Conservation (phyloP, 2,329 filamentous ascomycete genomes). For the Penicillium sp. region DNA sequence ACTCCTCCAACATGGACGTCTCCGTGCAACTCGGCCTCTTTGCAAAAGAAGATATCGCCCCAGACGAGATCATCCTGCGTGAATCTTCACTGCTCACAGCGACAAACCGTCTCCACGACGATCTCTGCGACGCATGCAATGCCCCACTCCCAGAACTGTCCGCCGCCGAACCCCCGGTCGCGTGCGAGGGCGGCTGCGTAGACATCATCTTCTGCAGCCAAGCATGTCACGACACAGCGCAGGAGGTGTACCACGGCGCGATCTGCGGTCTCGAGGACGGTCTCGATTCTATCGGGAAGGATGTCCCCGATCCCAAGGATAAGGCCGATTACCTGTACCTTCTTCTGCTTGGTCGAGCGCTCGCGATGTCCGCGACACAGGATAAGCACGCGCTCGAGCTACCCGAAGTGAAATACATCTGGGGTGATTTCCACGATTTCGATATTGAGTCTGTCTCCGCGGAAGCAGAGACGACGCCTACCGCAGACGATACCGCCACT, state of each 20-base stretch:
- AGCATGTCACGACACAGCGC: slow-evolving; percentile 55
- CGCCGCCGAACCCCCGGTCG: slow-evolving; percentile 36
- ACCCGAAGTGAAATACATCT: slow-evolving; percentile 61
- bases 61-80: slow-evolving; percentile 72
- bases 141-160: slow-evolving; percentile 63
- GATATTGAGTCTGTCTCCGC: slow-evolving; percentile 15
- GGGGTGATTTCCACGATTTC: slow-evolving; percentile 59
- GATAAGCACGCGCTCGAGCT: slow-evolving; percentile 58
- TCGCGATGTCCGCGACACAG: slow-evolving; percentile 62
- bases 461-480: slow-evolving; percentile 3
- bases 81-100: slow-evolving; percentile 87
- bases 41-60: slow-evolving; percentile 73
- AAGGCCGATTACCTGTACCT: slow-evolving; percentile 60
- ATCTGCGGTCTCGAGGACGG: slow-evolving; percentile 53
- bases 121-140: slow-evolving; percentile 87
- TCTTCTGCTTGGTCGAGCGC: slow-evolving; percentile 56
- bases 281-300: slow-evolving; percentile 57
- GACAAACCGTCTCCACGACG: slow-evolving; percentile 81
- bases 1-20: slow-evolving; percentile 31
- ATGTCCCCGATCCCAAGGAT: slow-evolving; percentile 56
- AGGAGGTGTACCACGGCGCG: slow-evolving; percentile 56
- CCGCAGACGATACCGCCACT: slow-evolving; percentile 38
- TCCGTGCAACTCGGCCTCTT: slow-evolving; percentile 83
- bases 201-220: slow-evolving; percentile 61
- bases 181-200: slow-evolving; percentile 54